Evolutionary conservation across 2,329 filamentous ascomycete genomes (phyloP).

Genomic region (Didymella keratinophila): DNA sequence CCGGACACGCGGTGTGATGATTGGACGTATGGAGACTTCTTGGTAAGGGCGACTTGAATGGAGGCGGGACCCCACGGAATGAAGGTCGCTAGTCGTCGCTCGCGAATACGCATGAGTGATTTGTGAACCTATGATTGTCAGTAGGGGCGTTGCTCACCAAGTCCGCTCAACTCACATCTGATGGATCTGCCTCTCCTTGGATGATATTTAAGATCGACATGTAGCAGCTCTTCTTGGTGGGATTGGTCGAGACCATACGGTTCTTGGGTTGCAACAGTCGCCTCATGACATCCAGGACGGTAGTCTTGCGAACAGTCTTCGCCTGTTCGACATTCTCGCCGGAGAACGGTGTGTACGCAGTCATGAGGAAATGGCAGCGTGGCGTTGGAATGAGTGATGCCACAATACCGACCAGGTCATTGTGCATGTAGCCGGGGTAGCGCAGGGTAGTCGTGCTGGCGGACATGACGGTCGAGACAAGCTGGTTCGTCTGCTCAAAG

Average conservation of each 20-base stretch:
- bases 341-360: conserved; percentile 96
- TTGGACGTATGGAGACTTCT: conserved; percentile 93
- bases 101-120: conserved; percentile 92
- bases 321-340: conserved; percentile 95
- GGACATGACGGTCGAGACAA: conserved; percentile 96
- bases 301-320: conserved; percentile 97
- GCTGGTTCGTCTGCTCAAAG: conserved; percentile 96
- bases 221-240: conserved; percentile 97
- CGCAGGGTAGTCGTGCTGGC: conserved; percentile 94
- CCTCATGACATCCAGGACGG: conserved; percentile 96
- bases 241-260: conserved; percentile 96
- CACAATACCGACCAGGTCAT: conserved; percentile 95
- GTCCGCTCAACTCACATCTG: conserved; percentile 67
- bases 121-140: conserved; percentile 75
- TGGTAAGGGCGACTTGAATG: conserved; percentile 95
- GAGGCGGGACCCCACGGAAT: conserved; percentile 98
- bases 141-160: neutral
- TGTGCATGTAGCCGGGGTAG: conserved; percentile 99
- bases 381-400: conserved; percentile 96
- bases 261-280: conserved; percentile 96
- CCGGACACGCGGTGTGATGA: conserved; percentile 95
- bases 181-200: conserved; percentile 96
- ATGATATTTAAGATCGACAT: conserved; percentile 99
- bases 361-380: conserved; percentile 97
- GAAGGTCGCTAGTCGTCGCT: conserved; percentile 91